A percentile compares a stretch with the other conserved stretches of the same genome.
Conservation (phyloP, 2,329 filamentous ascomycete species). For the Hypocreales sp. region DNA sequence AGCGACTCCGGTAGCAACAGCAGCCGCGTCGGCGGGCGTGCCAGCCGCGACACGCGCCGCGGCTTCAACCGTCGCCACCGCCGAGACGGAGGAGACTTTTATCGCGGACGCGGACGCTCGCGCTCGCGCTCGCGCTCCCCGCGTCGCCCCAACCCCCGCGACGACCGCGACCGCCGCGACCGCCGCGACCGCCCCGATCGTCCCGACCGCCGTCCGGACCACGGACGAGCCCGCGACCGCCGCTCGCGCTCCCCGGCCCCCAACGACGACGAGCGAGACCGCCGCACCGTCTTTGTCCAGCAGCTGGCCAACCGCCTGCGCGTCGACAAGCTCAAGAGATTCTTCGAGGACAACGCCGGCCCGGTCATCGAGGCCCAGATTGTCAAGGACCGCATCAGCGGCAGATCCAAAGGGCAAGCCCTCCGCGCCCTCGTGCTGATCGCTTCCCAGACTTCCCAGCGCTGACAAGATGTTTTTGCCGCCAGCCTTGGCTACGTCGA, state of each 20-base stretch:
- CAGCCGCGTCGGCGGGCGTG: constrained; percentile 58
- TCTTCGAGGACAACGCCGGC: constrained; percentile 92
- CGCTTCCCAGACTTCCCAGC: background rate
- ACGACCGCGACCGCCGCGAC: constrained; percentile 32
- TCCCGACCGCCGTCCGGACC: constrained; percentile 34
- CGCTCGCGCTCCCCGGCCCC: constrained; percentile 50
- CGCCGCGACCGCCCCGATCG: constrained; percentile 32
- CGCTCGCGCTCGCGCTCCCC: constrained; percentile 62
- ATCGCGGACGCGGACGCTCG: constrained; percentile 38
- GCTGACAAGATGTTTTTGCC: constrained; percentile 18
- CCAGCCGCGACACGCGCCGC: constrained; percentile 61
- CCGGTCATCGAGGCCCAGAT: constrained; percentile 96
- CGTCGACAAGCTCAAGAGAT: constrained; percentile 81
- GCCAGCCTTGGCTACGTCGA: constrained; percentile 94
- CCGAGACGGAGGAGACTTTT: constrained; percentile 55
- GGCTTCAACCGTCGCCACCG: constrained; percentile 54
- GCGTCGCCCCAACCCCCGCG: constrained; percentile 39
- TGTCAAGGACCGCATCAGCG: constrained; percentile 92
- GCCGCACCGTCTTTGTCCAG: constrained; percentile 94
- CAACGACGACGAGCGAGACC: constrained; percentile 91
- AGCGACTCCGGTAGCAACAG: constrained; percentile 69
- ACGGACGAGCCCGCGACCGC: constrained; percentile 34
- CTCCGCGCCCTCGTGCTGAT: background rate
- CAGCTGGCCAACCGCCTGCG: constrained; percentile 89
- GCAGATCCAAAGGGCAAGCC: constrained; percentile 87